Evolutionary conservation across 805 yeast genomes (phyloP).

Genomic region (Saturnispora ahearnii): DNA sequence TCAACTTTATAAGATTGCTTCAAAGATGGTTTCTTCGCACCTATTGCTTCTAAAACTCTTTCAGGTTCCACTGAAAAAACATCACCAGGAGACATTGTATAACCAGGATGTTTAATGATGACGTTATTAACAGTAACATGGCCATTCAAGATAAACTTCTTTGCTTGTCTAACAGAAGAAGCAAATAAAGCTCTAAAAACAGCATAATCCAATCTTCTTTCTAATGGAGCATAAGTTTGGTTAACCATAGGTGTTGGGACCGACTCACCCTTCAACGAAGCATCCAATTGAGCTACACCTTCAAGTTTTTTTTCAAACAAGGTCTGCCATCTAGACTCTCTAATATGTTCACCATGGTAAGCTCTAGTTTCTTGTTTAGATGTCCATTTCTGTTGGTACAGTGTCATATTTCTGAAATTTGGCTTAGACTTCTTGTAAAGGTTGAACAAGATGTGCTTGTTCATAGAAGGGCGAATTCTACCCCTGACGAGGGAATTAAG

Average conservation of each 20-base stretch:
- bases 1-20: slow-evolving; percentile 61
- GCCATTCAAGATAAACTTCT: slow-evolving; percentile 76
- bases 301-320: slow-evolving; percentile 62
- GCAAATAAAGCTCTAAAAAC: slow-evolving; percentile 90
- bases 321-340: slow-evolving; percentile 74
- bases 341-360: slow-evolving; percentile 90
- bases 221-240: slow-evolving; percentile 84
- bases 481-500: slow-evolving; percentile 27
- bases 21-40: slow-evolving; percentile 72
- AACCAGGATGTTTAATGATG: slow-evolving; percentile 69
- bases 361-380: slow-evolving; percentile 89
- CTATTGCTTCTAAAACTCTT: slow-evolving; percentile 76
- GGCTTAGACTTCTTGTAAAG: slow-evolving; percentile 60
- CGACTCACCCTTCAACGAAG: slow-evolving; percentile 55
- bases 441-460: slow-evolving; percentile 85
- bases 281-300: slow-evolving; percentile 84
- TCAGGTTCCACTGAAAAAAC: slow-evolving; percentile 79
- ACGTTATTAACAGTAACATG: slow-evolving; percentile 82
- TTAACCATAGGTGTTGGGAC: slow-evolving; percentile 67
- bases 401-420: slow-evolving; percentile 49
- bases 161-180: slow-evolving; percentile 85
- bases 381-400: slow-evolving; percentile 85
- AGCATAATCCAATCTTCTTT: slow-evolving; percentile 84
- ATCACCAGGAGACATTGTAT: slow-evolving; percentile 74
- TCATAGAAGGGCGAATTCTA: slow-evolving; percentile 79